Evolutionary conservation across 1,284 basidiomycete genomes (phyloP), one percentile per base, ranked within the genome.

Genomic region (Limonomyces culmigenus): DNA sequence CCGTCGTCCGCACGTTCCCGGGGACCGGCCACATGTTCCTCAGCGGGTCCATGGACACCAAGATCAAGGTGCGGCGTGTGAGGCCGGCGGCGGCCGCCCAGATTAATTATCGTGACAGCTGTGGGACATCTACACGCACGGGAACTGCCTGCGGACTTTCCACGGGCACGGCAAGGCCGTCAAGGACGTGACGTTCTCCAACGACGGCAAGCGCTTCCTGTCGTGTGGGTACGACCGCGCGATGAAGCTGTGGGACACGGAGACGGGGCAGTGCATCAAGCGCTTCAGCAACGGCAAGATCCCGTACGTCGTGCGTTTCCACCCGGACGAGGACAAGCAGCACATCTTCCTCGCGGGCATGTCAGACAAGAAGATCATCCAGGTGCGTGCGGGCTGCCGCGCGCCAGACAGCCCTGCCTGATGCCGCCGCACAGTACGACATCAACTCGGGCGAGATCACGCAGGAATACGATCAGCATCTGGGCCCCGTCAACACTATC

Each of bases 161-260:
- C 81, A 96, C 59, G 95, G 95, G 10, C 95, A 99, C 54, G 74
- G 77, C 37, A 92, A 96, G 51, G 91, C 91, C 14, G 89, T 99
- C 43, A 93, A 96, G 54, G 95, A 98, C 47, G 67, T 98, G 38
- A 76, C 76, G 2, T 99, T 98, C 58, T 88, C 88, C 40, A 93
- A 93, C 52, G 83, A 89, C 44, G 95, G 95, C 1, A 68, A 70
- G 20, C 70, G 68, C 44, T 98, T 99, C 63, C 55, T 99, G 34
- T 95, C 88, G 5, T 89, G 92, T 41, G 81, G 76, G 21, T 98
- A 95, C 50, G 95, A 99, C 56, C 76, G 89, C 36, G 83, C 89
- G 51, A 88, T 98, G 73, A 99, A 99, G 59, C 66, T 97, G 5
- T 99, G 95, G 95, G 92, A 99, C 50, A 97, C 95, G 14, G 95